A percentile compares a stretch with the other conserved stretches of the same genome.
Evolutionary conservation across 345 rosid species (phyloP).

Genomic region (Brassica napus): Da-Ae NC_063438.1:25909001-25909500

Average conservation of each 20-base stretch:
- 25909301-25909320: constrained; percentile 36
- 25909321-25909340: constrained; percentile 43
- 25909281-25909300: constrained; percentile 73
- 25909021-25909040: background rate
- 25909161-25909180: constrained; percentile 29
- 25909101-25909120: constrained; percentile 49
- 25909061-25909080: background rate
- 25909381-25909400: constrained; percentile 6
- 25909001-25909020: background rate
- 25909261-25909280: constrained; percentile 76
- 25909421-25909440: constrained; percentile 2
- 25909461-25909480: constrained; percentile 20
- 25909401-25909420: background rate
- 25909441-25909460: constrained; percentile 1
- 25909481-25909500: background rate
- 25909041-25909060: no score
- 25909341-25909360: constrained; percentile 13
- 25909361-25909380: constrained; percentile 7
- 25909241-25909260: constrained; percentile 76
- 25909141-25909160: constrained; percentile 51
- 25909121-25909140: constrained; percentile 81
- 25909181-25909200: constrained; percentile 48
- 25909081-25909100: constrained; percentile 48
- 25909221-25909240: constrained; percentile 53
- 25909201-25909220: constrained; percentile 61